Evolutionary conservation across 2,329 filamentous ascomycete genomes (phyloP).

Genomic region (Dactylellina sp.): DNA sequence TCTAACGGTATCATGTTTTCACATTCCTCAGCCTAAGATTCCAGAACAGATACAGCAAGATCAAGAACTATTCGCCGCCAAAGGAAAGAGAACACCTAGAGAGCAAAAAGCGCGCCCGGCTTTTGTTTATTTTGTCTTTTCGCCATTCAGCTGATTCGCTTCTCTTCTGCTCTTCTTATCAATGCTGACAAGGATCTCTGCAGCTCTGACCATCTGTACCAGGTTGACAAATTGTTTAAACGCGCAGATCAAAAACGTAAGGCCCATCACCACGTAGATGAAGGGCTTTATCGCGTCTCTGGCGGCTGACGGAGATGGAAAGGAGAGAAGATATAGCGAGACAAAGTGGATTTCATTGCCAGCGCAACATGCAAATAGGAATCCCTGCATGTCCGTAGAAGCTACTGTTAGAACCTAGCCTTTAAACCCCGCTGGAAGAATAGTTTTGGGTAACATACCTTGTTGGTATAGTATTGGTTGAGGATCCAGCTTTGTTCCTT

Average conservation of each 20-base stretch:
- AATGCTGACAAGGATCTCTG: constrained; percentile 91
- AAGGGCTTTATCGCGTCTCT: constrained; percentile 73
- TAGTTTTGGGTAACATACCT: constrained; percentile 70
- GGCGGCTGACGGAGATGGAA: constrained; percentile 78
- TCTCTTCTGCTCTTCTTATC: constrained; percentile 75
- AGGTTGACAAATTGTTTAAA: constrained; percentile 95
- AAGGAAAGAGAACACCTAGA: background rate
- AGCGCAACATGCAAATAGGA: constrained; percentile 89
- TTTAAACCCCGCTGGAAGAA: constrained; percentile 4
- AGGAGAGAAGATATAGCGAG: constrained; percentile 95
- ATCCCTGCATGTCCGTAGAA: constrained; percentile 70
- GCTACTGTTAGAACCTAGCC: constrained; percentile 9
- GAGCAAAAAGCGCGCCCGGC: background rate
- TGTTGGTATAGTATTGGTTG: constrained; percentile 97
- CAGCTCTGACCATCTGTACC: constrained; percentile 92
- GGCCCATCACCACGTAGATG: constrained; percentile 72
- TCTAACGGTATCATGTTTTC: constrained; percentile 20
- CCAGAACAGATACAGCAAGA: constrained; percentile 26
- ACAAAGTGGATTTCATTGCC: constrained; percentile 99
- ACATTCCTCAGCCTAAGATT: constrained; percentile 36
- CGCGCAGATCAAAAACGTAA: constrained; percentile 87
- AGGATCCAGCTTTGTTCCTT: constrained; percentile 87
- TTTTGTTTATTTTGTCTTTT: constrained; percentile 41
- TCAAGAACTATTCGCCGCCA: constrained; percentile 5
- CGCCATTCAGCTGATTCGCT: constrained; percentile 37